Base-by-base conservation (phyloP, 192 early-diverging fungal species). In the Geranomyces michiganensis region DNA sequence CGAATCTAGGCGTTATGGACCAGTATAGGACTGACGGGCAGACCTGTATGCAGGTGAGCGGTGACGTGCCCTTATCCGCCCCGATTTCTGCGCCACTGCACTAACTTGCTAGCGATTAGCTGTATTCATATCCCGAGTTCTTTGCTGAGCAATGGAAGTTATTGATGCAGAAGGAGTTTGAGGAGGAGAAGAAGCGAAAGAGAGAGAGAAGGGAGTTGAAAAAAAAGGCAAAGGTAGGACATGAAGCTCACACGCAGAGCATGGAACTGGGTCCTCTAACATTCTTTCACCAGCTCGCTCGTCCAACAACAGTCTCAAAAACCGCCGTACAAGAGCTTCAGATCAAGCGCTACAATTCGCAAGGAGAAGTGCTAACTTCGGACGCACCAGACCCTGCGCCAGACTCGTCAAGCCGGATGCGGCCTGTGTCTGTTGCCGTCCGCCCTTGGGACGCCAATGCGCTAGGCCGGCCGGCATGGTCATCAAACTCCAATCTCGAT, bases 141-240 rank as follows among this genome's bases (percentile, higher is more conserved):
- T 85, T 85, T 67, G 69, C 73, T 10, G 76, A 85, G 47, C 74
- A 85, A 67, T 85, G 85, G 83, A 83, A 73, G 44, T 22, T 41
- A 10, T 21, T 69, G 48, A 79, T 84, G 62, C 47, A 65, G 41
- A 76, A 73, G 62, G 78, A 82, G 44, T 27, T 68, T 29, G 75
- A 77, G 19, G 78, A 76, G 27, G 64, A 66, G 26, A 72, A 56
- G 46, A 24, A 22, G 32, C 65, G 72, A 13, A 68, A 69, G 59
- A 33, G 22, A 56, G 60, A 68, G 60, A 17, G 73, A 56, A 58
- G 71, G 64, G 71, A 65, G 27, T 27, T 72, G 41, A 68, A 67
- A 53, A 76, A 62, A 64, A 74, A 82, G 65, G 62, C 73, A 26
- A 83, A 79, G 62, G 71, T 73, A 5, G 24, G 58, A 30, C 3